Base-by-base conservation (phyloP, 371 early-diverging fungal species). In the Mortierella sp. region DNA sequence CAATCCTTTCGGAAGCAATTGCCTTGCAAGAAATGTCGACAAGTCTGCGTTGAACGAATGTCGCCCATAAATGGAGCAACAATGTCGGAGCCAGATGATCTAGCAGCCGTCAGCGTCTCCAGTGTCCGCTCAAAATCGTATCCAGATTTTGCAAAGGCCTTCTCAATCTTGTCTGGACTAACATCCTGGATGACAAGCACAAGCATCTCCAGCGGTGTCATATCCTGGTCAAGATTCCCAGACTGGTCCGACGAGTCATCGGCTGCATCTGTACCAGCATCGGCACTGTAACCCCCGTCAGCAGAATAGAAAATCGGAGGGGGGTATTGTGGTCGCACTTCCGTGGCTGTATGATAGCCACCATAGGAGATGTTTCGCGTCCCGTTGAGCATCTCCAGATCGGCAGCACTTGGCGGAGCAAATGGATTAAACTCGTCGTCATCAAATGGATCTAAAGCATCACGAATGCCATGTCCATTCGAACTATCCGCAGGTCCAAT, bases 1-100 rank as follows among this genome's bases (percentile, higher is more conserved):
- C 93, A 93, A 71, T 93, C 93, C 52, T 85, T 83, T 12, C 93
- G 79, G 71, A 86, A 88, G 59, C 93, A 93, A 57, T 88, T 85
- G 7, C 92, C 93, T 19, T 88, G 85, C 52, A 93, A 80, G 63
- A 91, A 90, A 72, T 92, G 91, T 19, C 93, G 83, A 59, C 93
- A 93, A 2, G 92, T 88, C 51, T 84, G 87, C 39, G 64, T 57
- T 64, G 85, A 66, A 44, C 81, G 54, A 52, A 60, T 17, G 47
- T 65, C 63, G 0, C 62, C 77, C 34, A 55, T 45, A 39, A 60
- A 60, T 12, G 52, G 62, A 3, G 54, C 48, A 5, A 60, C 34
- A 12, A 57, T 22, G 4, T 65, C 62, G 8, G n/a, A 24, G 5
- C 54, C 59, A 3, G 48, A 54, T 22, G 53, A 28, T 19, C 49